Percentiles rank a stretch among this genome's conserved stretches.
Conservation (phyloP, 345 rosid genomes). For the Iberis pinnata region DNA sequence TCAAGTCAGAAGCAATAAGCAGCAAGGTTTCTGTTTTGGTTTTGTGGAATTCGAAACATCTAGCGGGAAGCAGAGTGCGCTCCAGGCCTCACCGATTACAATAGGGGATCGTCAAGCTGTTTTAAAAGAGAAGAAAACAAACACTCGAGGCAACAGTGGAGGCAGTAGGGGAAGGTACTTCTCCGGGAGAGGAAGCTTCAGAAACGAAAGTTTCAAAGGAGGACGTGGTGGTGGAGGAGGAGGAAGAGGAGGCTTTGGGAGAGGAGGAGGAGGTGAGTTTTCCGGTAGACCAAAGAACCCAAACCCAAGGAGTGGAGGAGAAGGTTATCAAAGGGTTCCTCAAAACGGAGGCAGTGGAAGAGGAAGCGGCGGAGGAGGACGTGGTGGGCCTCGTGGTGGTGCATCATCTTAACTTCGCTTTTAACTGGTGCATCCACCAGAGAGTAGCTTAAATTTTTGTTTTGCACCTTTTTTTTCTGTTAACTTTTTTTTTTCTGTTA, state of each 20-base stretch:
- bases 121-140: conserved; percentile 67
- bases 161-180: conserved; percentile 45
- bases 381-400: conserved; percentile 28
- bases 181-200: conserved; percentile 46
- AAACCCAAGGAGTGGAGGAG: conserved; percentile 41
- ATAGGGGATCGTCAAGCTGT: conserved; percentile 53
- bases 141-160: conserved; percentile 26
- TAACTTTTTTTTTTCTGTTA: no score
- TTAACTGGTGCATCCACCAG: not conserved
- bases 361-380: conserved; percentile 38
- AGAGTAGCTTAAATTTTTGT: conserved; percentile 19
- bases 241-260: conserved; percentile 39
- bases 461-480: no score
- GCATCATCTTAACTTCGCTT: conserved; percentile 26
- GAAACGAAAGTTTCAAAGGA: conserved; percentile 43
- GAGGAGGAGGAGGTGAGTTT: conserved; percentile 54
- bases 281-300: conserved; percentile 60
- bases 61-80: conserved; percentile 48
- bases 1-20: conserved; percentile 69
- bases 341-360: conserved; percentile 49
- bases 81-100: conserved; percentile 68
- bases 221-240: conserved; percentile 41
- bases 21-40: conserved; percentile 70
- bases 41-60: conserved; percentile 60
- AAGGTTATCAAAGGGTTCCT: conserved; percentile 49